Evolutionary conservation across 164 flowering plant genomes (phyloP).

Genomic region (Liquidambar formosana): DNA sequence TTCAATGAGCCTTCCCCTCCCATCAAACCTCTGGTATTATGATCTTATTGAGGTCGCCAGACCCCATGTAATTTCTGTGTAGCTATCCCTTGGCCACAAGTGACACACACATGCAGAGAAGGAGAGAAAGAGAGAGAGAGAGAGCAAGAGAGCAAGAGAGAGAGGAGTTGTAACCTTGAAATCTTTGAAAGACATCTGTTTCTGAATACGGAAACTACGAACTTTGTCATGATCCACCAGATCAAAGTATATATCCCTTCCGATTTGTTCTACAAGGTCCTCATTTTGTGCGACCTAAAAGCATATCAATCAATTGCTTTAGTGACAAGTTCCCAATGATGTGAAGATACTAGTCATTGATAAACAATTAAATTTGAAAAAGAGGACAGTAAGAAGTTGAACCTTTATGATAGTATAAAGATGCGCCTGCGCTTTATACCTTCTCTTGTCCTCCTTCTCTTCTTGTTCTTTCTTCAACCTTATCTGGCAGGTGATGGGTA

Average conservation of each 20-base stretch:
- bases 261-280: constrained; percentile 76
- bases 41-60: no score
- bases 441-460: constrained; percentile 85
- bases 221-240: constrained; percentile 91
- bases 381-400: not conserved
- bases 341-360: not conserved
- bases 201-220: constrained; percentile 74
- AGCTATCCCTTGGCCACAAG: not conserved
- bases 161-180: no score
- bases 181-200: constrained; percentile 55
- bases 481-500: constrained; percentile 36
- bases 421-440: constrained; percentile 85
- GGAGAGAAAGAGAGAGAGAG: not conserved
- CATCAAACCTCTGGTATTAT: no score
- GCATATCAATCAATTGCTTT: constrained; percentile 3
- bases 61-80: no score
- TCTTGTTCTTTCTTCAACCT: constrained; percentile 92
- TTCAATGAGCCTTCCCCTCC: no score
- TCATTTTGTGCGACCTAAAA: constrained; percentile 76
- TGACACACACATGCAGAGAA: no score
- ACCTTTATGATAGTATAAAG: constrained; percentile 87
- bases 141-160: not conserved
- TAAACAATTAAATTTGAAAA: constrained; percentile 5
- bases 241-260: constrained; percentile 78
- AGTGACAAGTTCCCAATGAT: not conserved